phyloP scores from a whole-genome alignment of 2,329 filamentous ascomycete genomes.

The Plenodomus tracheiphilus region DNA sequence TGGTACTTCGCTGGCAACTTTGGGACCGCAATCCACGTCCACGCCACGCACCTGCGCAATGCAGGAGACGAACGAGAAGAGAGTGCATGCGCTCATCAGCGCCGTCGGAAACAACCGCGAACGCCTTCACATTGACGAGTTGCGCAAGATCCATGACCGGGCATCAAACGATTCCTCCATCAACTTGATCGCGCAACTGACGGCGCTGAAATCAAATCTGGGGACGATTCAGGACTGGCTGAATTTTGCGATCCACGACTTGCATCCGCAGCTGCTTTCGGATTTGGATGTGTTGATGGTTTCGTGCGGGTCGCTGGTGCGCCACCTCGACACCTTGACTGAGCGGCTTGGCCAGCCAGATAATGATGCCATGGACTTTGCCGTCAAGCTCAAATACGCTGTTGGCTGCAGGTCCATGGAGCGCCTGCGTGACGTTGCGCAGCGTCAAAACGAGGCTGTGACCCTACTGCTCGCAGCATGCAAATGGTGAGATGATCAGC shows the following conservation, averaged over 20 bases:
- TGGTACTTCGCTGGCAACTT: slow-evolving; percentile 1
- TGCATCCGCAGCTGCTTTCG: slow-evolving; percentile 41
- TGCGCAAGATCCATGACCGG: slow-evolving; percentile 42
- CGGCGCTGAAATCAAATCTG: slow-evolving; percentile 38
- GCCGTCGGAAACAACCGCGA: slow-evolving; percentile 33
- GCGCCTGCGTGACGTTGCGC: slow-evolving; percentile 34
- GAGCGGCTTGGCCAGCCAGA: slow-evolving; percentile 33
- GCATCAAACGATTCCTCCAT: slow-evolving; percentile 35
- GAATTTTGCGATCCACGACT: slow-evolving; percentile 36
- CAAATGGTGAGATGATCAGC: slow-evolving; percentile 26
- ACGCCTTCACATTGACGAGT: slow-evolving; percentile 35
- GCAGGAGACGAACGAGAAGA: slow-evolving; percentile 34
- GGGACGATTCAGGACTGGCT: slow-evolving; percentile 42
- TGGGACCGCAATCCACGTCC: not conserved
- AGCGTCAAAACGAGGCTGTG: slow-evolving; percentile 40
- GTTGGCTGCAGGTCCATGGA: slow-evolving; percentile 39
- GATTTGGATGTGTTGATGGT: slow-evolving; percentile 39
- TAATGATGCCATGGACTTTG: slow-evolving; percentile 37
- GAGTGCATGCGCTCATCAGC: slow-evolving; percentile 31
- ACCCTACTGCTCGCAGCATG: slow-evolving; percentile 36
- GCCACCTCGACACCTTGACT: slow-evolving; percentile 33
- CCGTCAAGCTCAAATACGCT: slow-evolving; percentile 36
- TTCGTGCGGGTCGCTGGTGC: slow-evolving; percentile 35
- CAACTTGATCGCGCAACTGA: slow-evolving; percentile 43
- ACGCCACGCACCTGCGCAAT: slow-evolving; percentile 21